Percentiles rank a stretch among this genome's conserved stretches.
phyloP scores from a whole-genome alignment of 352 stramenopile species.

The Globisporangium polare region DNA sequence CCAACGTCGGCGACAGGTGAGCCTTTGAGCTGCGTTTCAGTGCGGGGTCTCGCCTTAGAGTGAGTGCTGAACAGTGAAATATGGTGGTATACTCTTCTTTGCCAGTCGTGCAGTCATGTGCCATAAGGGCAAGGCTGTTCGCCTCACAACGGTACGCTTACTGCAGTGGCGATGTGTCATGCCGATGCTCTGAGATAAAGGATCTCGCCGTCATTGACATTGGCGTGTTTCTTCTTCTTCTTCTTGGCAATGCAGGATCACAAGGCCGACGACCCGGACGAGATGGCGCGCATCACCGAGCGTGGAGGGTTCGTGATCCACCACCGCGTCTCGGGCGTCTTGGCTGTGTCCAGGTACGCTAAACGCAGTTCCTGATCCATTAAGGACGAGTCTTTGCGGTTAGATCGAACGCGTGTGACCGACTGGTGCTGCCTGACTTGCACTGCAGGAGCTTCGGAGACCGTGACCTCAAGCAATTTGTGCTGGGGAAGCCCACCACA shows the following conservation, averaged over 20 bases:
- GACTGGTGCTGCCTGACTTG: neutral
- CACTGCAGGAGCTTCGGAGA: slow-evolving; percentile 72
- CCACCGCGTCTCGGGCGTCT: slow-evolving; percentile 59
- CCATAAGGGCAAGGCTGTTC: slow-evolving; percentile 42
- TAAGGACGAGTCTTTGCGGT: too few relatives aligned
- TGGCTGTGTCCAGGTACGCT: slow-evolving; percentile 74
- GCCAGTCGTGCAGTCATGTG: slow-evolving; percentile 63
- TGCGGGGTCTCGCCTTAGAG: neutral
- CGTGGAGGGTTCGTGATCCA: slow-evolving; percentile 70
- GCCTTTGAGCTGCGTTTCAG: neutral
- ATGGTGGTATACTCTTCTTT: neutral
- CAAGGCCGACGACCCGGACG: slow-evolving; percentile 55
- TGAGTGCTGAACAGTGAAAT: neutral
- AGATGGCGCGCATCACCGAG: slow-evolving; percentile 53
- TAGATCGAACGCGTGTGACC: neutral
- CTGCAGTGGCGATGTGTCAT: too few relatives aligned
- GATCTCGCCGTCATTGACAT: neutral
- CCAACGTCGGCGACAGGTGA: slow-evolving; percentile 79
- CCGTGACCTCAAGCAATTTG: slow-evolving; percentile 65
- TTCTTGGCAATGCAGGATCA: too few relatives aligned
- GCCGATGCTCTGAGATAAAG: neutral
- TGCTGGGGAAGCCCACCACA: slow-evolving; percentile 44
- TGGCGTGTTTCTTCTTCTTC: too few relatives aligned
- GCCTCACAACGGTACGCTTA: too few relatives aligned
- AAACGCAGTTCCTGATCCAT: too few relatives aligned